Base-by-base conservation (phyloP, 257 asterid genomes). In the Echites panduratus region DNA sequence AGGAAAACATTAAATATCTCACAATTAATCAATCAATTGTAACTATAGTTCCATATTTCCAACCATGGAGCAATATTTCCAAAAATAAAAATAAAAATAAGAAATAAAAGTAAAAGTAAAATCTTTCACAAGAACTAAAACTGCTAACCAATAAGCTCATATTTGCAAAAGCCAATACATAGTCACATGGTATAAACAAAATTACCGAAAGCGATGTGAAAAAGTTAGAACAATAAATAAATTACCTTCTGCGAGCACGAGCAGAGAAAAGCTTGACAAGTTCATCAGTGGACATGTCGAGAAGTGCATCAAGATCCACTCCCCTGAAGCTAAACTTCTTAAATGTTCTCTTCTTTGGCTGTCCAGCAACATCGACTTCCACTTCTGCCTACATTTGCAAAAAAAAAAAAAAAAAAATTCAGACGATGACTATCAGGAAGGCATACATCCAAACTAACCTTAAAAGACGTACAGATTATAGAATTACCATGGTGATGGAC, bases 251-350 rank as follows among this genome's bases (percentile, higher is more conserved):
- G 58, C 96, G 85, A 65, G 88, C 84, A 27, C 96, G 96, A 22
- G 98, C 87, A 70, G 65, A 63, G 79, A 90, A 86, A 29, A 88
- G 92, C 88, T 87, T 92, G 26, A 90, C 97, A 57, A 90, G 96
- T n/a, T 90, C 95, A 40, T 92, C 98, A 0, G 90, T 88, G 47
- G 93, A 81, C 94, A 92, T 87, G 50, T 92, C 98, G 65, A 92
- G 96, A 41, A 92, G 93, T 3, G 96, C 84, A 79, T 90, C 97
- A 76, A 92, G 98, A 77, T 92, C 98, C 0, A 92, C 96, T 4
- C 98, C 97, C 65, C 92, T 82, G 90, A 84, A 92, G 77, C 90
- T 87, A 72, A 92, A 92, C 96, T 92, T 90, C 90, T 90, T 89
- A 75, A 90, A 90, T 74, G 90, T 84, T 52, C 97, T 90, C 90